These are phyloP conservation scores for Metschnikowia amazonensis DNA, from an alignment of 805 yeast species.

Conservation along the genomic window DNA sequence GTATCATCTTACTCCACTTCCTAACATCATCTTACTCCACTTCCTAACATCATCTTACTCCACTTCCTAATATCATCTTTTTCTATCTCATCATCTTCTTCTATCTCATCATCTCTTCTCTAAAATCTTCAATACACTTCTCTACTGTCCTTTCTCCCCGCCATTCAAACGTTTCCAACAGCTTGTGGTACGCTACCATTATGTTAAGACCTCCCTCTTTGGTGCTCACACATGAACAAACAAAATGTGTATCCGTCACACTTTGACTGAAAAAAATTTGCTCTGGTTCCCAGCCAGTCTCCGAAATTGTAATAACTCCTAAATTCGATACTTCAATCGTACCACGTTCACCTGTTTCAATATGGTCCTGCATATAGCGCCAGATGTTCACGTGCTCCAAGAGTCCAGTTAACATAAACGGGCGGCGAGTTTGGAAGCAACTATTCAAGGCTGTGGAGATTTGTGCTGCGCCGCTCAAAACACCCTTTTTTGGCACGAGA, in stretches of 20 bases:
- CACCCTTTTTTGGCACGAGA: constrained; percentile 1
- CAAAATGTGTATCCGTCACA: constrained; percentile 10
- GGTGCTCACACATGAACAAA: constrained; percentile 12
- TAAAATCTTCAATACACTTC: constrained; percentile 6
- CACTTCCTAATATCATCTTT: too few relatives aligned
- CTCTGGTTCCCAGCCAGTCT: constrained; percentile 9
- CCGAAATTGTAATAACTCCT: constrained; percentile 5
- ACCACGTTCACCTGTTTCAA: constrained; percentile 2
- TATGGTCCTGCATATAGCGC: constrained; percentile 3
- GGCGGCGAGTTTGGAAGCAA: constrained; percentile 4
- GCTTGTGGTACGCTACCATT: constrained; percentile 9
- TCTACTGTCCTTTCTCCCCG: background rate
- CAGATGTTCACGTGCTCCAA: constrained; percentile 10
- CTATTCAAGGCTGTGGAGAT: constrained; percentile 3
- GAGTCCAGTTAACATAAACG: constrained; percentile 9
- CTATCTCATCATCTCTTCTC: background rate
- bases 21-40: too few relatives aligned
- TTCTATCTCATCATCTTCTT: too few relatives aligned
- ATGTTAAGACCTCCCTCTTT: constrained; percentile 15
- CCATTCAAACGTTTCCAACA: constrained; percentile 2
- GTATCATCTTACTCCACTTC: too few relatives aligned
- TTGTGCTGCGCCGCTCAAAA: background rate
- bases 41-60: too few relatives aligned
- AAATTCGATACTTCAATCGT: constrained; percentile 17
- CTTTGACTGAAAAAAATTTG: constrained; percentile 15